These are phyloP conservation scores for Neltuma alba DNA, from an alignment of 306 rosid genomes.

Conservation along the genomic window DNA sequence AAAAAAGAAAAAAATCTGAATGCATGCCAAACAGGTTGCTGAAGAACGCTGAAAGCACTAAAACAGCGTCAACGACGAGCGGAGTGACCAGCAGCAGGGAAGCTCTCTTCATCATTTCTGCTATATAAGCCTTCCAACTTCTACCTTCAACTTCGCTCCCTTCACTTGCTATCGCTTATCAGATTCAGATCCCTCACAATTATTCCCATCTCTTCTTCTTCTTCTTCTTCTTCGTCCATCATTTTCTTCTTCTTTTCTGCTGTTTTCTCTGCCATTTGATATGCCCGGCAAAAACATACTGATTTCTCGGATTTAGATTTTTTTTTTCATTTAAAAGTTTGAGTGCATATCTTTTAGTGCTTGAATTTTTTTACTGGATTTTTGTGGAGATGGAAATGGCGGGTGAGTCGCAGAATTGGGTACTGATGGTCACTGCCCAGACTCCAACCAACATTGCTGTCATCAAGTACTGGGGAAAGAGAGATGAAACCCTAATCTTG, in stretches of 20 bases:
- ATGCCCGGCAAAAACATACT: background rate
- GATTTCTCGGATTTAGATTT: background rate
- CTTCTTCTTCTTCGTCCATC: background rate
- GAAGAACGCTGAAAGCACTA: too few species aligned
- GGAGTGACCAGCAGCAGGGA: background rate
- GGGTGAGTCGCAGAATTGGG: constrained; percentile 66
- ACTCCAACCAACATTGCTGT: constrained; percentile 98
- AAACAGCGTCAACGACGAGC: background rate
- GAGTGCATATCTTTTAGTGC: background rate
- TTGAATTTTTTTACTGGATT: background rate
- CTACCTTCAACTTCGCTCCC: background rate
- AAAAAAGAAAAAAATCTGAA: background rate
- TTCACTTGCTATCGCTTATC: background rate
- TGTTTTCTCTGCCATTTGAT: constrained; percentile 29
- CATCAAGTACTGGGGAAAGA: constrained; percentile 97
- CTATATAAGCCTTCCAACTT: constrained; percentile 2
- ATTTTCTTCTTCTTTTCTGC: constrained; percentile 19
- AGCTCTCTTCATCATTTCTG: background rate
- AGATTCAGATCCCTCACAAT: constrained; percentile 11
- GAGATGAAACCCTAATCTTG: constrained; percentile 83
- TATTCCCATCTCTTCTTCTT: background rate
- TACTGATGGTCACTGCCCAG: constrained; percentile 82
- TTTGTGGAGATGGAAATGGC: constrained; percentile 41
- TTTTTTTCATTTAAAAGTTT: background rate
- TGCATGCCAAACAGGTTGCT: background rate